Percentiles rank a stretch among this genome's conserved stretches.
Evolutionary conservation across 2,329 filamentous ascomycete species (phyloP).

Genomic region (Keithomyces neogunnii): DNA sequence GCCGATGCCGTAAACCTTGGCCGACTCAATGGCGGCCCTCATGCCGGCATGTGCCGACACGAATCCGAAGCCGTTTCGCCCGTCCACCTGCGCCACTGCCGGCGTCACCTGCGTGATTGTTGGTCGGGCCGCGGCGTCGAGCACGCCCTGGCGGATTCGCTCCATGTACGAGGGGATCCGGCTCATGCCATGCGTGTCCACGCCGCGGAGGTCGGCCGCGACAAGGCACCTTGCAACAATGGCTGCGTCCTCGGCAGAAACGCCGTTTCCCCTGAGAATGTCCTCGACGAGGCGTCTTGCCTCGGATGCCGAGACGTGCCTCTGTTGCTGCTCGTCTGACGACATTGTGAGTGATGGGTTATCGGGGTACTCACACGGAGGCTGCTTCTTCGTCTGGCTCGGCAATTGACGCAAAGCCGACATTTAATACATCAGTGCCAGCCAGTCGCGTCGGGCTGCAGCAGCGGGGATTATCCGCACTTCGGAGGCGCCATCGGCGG

Average conservation of each 20-base stretch:
- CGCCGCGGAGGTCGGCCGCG: constrained; percentile 66
- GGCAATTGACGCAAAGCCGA: no score
- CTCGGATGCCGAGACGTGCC: constrained; percentile 22
- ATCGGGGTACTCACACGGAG: no score
- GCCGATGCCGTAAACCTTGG: constrained; percentile 58
- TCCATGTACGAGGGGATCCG: constrained; percentile 71
- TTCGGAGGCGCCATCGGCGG: background rate
- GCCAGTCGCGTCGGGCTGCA: no score
- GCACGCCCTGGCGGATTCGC: constrained; percentile 60
- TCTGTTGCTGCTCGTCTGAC: background rate
- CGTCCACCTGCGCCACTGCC: constrained; percentile 60
- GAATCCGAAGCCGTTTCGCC: constrained; percentile 67
- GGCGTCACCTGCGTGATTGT: constrained; percentile 55
- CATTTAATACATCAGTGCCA: no score
- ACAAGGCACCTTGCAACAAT: constrained; percentile 62
- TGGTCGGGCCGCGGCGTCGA: constrained; percentile 53
- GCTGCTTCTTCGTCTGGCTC: no score
- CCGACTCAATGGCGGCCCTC: constrained; percentile 57
- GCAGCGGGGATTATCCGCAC: background rate
- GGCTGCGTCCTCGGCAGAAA: constrained; percentile 47
- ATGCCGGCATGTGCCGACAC: constrained; percentile 60
- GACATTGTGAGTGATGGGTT: background rate
- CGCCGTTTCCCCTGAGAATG: constrained; percentile 53
- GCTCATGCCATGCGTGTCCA: constrained; percentile 72
- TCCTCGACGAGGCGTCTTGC: constrained; percentile 39